Conservation (phyloP, 2,329 filamentous ascomycete genomes). For the Nemania serpens region DNA sequence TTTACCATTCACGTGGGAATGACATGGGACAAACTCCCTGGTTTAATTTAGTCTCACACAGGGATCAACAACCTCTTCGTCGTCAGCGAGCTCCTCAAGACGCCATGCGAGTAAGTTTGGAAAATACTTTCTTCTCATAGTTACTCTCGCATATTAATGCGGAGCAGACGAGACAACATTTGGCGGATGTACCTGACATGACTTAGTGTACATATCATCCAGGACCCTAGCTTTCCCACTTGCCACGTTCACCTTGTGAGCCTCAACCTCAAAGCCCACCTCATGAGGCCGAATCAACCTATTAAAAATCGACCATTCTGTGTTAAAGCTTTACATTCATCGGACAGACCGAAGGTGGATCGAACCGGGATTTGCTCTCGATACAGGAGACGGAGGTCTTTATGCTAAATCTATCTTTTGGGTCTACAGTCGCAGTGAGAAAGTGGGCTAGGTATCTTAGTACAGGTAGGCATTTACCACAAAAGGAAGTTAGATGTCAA, state of each 20-base stretch:
- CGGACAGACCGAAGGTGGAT: too few relatives aligned
- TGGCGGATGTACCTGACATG: too few relatives aligned
- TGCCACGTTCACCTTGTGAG: too few relatives aligned
- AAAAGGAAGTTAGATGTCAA: conserved; percentile 13
- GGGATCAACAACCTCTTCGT: not conserved
- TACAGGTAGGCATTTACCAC: not conserved
- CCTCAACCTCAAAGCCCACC: not conserved
- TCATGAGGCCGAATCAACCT: not conserved
- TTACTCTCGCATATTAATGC: not conserved
- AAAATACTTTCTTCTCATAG: not conserved
- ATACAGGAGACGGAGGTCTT: not conserved
- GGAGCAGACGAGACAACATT: not conserved
- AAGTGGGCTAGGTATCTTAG: not conserved
- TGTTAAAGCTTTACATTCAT: too few relatives aligned
- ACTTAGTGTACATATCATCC: too few relatives aligned
- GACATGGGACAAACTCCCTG: too few relatives aligned
- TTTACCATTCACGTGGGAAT: too few relatives aligned
- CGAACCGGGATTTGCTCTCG: not conserved
- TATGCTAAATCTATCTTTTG: not conserved
- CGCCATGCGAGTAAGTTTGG: not conserved
- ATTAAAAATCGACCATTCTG: too few relatives aligned
- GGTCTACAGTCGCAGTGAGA: not conserved
- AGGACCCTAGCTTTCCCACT: too few relatives aligned
- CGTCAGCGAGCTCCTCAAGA: not conserved
- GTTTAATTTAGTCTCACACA: not conserved